Evolutionary conservation across 441 rosid genomes (phyloP), one percentile per base, ranked within the genome.

Genomic region (Breynia disticha): DNA sequence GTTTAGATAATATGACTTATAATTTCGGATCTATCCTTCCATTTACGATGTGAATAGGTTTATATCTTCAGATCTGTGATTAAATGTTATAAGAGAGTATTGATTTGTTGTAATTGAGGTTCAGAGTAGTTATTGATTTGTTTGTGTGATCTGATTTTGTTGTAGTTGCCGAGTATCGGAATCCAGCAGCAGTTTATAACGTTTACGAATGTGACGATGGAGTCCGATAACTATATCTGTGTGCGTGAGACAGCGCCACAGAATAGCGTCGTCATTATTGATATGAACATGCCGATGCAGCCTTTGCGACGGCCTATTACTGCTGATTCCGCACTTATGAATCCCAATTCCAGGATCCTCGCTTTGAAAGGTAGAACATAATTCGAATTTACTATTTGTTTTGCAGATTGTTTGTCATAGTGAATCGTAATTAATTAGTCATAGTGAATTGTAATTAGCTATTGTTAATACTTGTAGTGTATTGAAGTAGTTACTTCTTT

Each of bases 241-340:
- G 83, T 80, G 32, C 69, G 98, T 43, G 98, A 93, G 68, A 93
- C 98, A 21, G 74, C 96, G 12, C 97, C 98, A 0, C 98, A 93
- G 77, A 93, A 93, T 69, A 86, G 97, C 46, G 97, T 93, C 50
- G 98, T 93, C 20, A 88, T 89, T 64, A 65, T 88, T 2, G 97
- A 93, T 65, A 93, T 93, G 98, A 84, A 67, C 60, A 77, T 81
- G 95, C 98, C 98, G 19, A 82, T 70, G 78, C 98, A 93, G 82
- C 98, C 98, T 11, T 55, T 91, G 69, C 76, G 98, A 59, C 81
- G 97, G 56, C 98, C 98, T 39, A 93, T 93, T 54, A 88, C 97
- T 19, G 98, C 97, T 1, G 97, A 90, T 55, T 90, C 97, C 1
- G 96, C 97, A n/a, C 86, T 90, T 41, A 91, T 91, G 98, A 87